Base-by-base conservation (phyloP, 257 asterid genomes). In the Primulina eburnea region DNA sequence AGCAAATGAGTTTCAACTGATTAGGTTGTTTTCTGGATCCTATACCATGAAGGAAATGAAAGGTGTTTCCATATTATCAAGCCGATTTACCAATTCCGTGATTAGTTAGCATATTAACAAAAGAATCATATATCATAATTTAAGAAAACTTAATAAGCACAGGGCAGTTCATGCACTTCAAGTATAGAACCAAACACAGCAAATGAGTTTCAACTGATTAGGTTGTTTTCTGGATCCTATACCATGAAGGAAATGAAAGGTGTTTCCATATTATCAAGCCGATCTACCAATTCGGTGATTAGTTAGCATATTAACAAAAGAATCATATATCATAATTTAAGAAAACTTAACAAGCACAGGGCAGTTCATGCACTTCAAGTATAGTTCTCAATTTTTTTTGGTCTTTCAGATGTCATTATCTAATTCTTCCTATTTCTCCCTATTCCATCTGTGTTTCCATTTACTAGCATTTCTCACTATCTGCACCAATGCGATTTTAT, bases 101-200 rank as follows among this genome's bases (percentile, higher is more conserved):
- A 5, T 40, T 2, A 40, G 50, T 9, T 10, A 40, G 8, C 14
- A 40, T 9, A 32, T 61, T 30, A 30, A 65, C 26, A 32, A 63
- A 35, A 69, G 76, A 35, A 69, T 72, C 70, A 61, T 60, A 77
- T 74, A 69, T 70, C 37, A 65, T 55, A 57, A 69, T 20, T 21
- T 57, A 57, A 11, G 30, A 57, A 57, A 34, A 68, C 65, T 64
- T 58, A 24, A n/a, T 35, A 18, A 28, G 30, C 30, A 28, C 30
- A 0, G 30, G n/a, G 58, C 56, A 33, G 28, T 56, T 12, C 52
- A 40, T 29, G 34, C 11, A 28, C 30, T 43, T 55, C 28, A 33
- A 32, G 56, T 47, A 57, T 24, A 52, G 28, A n/a, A n/a, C n/a
- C n/a, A n/a, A n/a, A n/a, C n/a, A n/a, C n/a, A n/a, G n/a, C n/a